A percentile compares a stretch with the other conserved stretches of the same genome.
Conservation (phyloP, 495 filamentous ascomycete species). For the Aspergillus sparsus region DNA sequence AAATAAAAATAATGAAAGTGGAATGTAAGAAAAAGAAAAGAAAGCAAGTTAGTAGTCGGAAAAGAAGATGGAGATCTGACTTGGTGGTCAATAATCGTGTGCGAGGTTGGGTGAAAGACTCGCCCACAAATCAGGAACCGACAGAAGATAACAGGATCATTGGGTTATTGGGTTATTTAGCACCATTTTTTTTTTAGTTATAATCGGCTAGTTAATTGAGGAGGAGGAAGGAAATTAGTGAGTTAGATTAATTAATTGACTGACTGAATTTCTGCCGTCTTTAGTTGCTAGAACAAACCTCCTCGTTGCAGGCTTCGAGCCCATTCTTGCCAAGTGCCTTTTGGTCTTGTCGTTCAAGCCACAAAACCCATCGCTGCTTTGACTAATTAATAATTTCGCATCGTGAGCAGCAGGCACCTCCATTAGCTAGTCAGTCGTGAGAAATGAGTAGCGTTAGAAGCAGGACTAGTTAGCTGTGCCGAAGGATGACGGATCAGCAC, state of each 20-base stretch:
- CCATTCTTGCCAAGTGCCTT: constrained; percentile 2
- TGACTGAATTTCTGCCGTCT: too few species aligned
- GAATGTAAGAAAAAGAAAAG: background rate
- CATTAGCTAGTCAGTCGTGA: background rate
- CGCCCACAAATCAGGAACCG: background rate
- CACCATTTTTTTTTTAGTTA: too few species aligned
- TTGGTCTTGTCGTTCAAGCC: background rate
- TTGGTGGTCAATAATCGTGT: background rate
- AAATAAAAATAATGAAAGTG: background rate
- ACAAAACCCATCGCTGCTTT: background rate
- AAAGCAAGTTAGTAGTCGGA: background rate
- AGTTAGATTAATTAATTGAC: too few species aligned
- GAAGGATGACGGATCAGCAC: too few species aligned
- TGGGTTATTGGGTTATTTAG: too few species aligned
- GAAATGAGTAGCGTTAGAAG: too few species aligned
- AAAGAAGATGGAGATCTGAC: background rate
- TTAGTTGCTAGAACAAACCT: background rate
- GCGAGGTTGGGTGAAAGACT: background rate
- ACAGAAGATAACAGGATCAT: background rate
- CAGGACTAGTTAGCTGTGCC: too few species aligned
- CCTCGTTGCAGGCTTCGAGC: background rate
- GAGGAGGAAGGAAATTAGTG: too few species aligned
- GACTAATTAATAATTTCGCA: background rate
- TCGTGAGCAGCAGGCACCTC: background rate
- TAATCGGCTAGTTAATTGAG: too few species aligned